Conservation (phyloP, 306 rosid species). For the Sindora glabra region DNA sequence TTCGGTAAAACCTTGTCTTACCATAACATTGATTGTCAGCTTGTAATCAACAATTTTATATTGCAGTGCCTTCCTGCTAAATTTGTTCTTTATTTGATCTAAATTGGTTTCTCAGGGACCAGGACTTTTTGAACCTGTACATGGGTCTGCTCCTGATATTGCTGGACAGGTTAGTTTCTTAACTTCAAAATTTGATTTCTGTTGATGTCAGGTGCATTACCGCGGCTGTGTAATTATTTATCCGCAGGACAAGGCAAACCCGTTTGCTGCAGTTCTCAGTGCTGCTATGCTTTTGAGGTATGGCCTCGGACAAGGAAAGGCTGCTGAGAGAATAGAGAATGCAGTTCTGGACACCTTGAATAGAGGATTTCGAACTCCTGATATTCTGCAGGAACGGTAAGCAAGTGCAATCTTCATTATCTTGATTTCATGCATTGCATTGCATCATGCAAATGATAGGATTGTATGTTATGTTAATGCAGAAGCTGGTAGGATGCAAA, state of each 20-base stretch:
- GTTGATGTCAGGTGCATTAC: background rate
- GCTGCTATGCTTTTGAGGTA: constrained; percentile 93
- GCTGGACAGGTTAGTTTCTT: constrained; percentile 81
- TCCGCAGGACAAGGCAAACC: constrained; percentile 88
- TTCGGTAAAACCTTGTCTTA: constrained; percentile 76
- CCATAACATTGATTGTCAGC: constrained; percentile 1
- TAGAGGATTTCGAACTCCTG: constrained; percentile 78
- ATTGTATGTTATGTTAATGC: constrained; percentile 20
- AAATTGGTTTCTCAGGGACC: constrained; percentile 74
- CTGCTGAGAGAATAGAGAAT: constrained; percentile 76
- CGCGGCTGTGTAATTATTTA: constrained; percentile 1
- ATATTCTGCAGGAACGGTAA: constrained; percentile 73
- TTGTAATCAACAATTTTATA: constrained; percentile 17
- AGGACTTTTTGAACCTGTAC: constrained; percentile 92
- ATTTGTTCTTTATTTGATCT: background rate
- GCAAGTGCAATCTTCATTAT: constrained; percentile 11
- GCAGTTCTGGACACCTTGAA: constrained; percentile 76
- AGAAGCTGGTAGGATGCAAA: constrained; percentile 86
- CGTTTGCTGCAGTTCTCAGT: constrained; percentile 87
- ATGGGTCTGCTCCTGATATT: constrained; percentile 98
- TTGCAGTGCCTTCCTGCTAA: constrained; percentile 3
- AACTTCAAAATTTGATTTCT: background rate
- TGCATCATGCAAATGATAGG: background rate
- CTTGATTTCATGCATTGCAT: too few relatives aligned
- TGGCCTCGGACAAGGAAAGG: constrained; percentile 72